Evolutionary conservation across 176 grass and related monocot genomes (phyloP).

Genomic region (Carex pumila): DNA sequence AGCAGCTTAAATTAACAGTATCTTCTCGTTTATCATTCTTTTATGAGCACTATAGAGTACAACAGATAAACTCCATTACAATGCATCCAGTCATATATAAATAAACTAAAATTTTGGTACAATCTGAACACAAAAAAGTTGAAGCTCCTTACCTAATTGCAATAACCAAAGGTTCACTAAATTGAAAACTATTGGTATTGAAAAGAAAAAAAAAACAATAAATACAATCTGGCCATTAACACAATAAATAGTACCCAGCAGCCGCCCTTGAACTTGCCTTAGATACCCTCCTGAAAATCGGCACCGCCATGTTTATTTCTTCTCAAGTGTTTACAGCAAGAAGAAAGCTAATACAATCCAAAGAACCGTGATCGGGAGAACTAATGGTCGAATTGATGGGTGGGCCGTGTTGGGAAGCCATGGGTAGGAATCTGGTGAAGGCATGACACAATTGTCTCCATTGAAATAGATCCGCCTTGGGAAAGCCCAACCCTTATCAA

Average conservation of each 20-base stretch:
- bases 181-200: conserved; percentile 23
- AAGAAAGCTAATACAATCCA: conserved; percentile 48
- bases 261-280: not conserved
- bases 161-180: conserved; percentile 50
- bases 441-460: conserved; percentile 91
- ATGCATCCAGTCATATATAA: conserved; percentile 15
- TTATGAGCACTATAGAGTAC: not conserved
- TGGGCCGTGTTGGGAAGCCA: conserved; percentile 73
- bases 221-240: conserved; percentile 43
- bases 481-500: conserved; percentile 83
- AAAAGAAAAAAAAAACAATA: conserved; percentile 49
- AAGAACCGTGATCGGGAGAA: conserved; percentile 33
- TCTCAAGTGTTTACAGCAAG: conserved; percentile 36
- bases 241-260: not conserved
- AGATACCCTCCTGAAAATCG: conserved; percentile 5
- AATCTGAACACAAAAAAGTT: conserved; percentile 44
- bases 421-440: conserved; percentile 57
- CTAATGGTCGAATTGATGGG: conserved; percentile 50
- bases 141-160: conserved; percentile 53
- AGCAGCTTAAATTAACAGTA: not conserved
- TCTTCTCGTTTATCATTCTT: conserved; percentile 23
- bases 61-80: conserved; percentile 6
- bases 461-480: conserved; percentile 79
- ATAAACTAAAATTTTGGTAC: conserved; percentile 30
- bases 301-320: conserved; percentile 8